Conservation (phyloP, 352 stramenopile genomes). For the Pythium apleroticum region DNA sequence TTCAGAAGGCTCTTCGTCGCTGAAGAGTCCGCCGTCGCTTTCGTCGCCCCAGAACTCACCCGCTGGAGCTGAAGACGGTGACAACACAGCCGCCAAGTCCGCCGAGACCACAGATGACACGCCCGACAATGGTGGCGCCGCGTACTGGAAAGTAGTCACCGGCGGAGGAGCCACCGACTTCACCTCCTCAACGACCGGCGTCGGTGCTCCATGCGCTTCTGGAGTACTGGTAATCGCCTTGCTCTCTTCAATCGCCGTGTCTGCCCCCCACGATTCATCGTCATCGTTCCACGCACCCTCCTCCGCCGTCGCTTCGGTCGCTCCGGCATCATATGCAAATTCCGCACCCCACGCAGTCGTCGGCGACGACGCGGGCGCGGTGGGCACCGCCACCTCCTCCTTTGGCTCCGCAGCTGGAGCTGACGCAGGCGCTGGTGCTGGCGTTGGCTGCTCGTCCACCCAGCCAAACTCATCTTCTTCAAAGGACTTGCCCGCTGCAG, state of each 20-base stretch:
- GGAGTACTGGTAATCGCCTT: conserved; percentile 11
- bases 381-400: neutral
- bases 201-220: conserved; percentile 3
- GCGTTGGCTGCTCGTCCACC: conserved; percentile 12
- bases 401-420: neutral
- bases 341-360: conserved; percentile 15
- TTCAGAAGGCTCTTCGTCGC: conserved; percentile 55
- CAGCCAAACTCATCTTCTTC: conserved; percentile 27
- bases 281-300: conserved; percentile 23
- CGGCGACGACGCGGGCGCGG: neutral
- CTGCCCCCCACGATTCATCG: conserved; percentile 5
- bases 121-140: neutral
- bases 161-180: neutral
- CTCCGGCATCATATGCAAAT: conserved; percentile 23
- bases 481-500: conserved; percentile 22
- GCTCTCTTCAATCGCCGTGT: neutral
- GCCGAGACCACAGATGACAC: conserved; percentile 9
- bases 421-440: neutral
- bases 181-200: neutral
- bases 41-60: conserved; percentile 68
- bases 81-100: conserved; percentile 29
- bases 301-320: conserved; percentile 18
- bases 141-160: neutral
- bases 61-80: conserved; percentile 20
- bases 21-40: conserved; percentile 58